Evolutionary conservation across 176 grass and related monocot genomes (phyloP).

Genomic region (Aegilops sharonensis): DNA sequence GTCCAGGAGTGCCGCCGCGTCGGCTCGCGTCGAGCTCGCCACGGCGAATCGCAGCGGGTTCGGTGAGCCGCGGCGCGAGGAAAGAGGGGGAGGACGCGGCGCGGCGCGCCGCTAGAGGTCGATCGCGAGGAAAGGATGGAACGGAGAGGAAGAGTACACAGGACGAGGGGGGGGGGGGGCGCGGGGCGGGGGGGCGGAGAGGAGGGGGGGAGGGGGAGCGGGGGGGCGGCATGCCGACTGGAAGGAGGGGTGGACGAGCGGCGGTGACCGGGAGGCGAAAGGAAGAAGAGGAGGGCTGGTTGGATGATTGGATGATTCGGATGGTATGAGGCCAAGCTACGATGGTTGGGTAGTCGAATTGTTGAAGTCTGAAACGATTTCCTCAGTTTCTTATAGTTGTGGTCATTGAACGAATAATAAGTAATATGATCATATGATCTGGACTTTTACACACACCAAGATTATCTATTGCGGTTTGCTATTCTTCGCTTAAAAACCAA

Average conservation of each 20-base stretch:
- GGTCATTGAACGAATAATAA: too few relatives aligned
- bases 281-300: slow-evolving; percentile 27
- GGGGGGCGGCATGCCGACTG: background rate
- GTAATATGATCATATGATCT: too few relatives aligned
- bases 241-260: slow-evolving; percentile 4
- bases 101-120: background rate
- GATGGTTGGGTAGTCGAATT: background rate
- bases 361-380: too few relatives aligned
- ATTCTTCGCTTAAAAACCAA: too few relatives aligned
- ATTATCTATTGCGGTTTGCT: too few relatives aligned
- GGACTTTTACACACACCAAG: too few relatives aligned
- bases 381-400: too few relatives aligned
- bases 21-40: background rate
- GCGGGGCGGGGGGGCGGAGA: background rate
- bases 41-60: slow-evolving; percentile 24
- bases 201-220: background rate
- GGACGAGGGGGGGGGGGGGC: background rate
- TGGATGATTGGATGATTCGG: slow-evolving; percentile 28
- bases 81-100: background rate
- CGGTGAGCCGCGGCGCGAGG: slow-evolving; percentile 4
- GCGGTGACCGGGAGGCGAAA: slow-evolving; percentile 31
- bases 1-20: background rate
- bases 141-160: background rate
- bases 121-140: background rate
- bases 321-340: slow-evolving; percentile 14